A percentile compares a stretch with the other conserved stretches of the same genome.
phyloP scores from a whole-genome alignment of 225 moss, liverwort and hornwort genomes.

The Marchantia polymorpha region DNA sequence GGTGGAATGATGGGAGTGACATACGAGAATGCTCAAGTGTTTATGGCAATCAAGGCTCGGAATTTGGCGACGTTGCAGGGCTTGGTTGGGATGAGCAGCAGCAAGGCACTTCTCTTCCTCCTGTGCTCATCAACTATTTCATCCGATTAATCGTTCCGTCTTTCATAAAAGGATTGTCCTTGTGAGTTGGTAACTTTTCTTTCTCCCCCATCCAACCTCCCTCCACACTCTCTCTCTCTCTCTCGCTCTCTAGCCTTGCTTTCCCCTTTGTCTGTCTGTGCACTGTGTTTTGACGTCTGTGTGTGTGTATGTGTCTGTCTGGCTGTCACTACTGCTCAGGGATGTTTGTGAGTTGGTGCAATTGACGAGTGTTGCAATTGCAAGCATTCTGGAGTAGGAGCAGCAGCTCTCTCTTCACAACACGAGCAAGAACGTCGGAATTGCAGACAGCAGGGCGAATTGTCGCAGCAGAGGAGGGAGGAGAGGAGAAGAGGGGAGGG shows the following conservation, averaged over 20 bases:
- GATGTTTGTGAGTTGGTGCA: neutral
- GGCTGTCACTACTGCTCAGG: neutral
- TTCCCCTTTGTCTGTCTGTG: neutral
- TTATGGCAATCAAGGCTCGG: too few relatives aligned
- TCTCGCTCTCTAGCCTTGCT: neutral
- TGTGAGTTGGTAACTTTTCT: neutral
- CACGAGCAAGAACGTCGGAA: neutral
- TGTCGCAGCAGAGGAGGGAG: neutral
- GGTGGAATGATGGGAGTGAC: too few relatives aligned
- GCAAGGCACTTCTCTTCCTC: too few relatives aligned
- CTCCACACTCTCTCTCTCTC: neutral
- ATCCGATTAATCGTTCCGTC: neutral
- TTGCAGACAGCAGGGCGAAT: neutral
- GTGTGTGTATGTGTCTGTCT: neutral
- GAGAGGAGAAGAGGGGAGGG: neutral
- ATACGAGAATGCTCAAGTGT: too few relatives aligned
- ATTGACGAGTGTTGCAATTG: neutral
- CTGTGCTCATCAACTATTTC: too few relatives aligned
- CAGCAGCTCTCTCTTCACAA: neutral
- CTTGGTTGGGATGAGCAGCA: too few relatives aligned
- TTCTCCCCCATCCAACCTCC: neutral
- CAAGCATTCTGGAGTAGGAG: neutral
- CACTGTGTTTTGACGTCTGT: neutral
- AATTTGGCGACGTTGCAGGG: too few relatives aligned
- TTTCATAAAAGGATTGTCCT: neutral